Percentiles rank a stretch among this genome's conserved stretches.
phyloP scores from a whole-genome alignment of 352 stramenopile species.

The Saprolegnia parasitica region DNA sequence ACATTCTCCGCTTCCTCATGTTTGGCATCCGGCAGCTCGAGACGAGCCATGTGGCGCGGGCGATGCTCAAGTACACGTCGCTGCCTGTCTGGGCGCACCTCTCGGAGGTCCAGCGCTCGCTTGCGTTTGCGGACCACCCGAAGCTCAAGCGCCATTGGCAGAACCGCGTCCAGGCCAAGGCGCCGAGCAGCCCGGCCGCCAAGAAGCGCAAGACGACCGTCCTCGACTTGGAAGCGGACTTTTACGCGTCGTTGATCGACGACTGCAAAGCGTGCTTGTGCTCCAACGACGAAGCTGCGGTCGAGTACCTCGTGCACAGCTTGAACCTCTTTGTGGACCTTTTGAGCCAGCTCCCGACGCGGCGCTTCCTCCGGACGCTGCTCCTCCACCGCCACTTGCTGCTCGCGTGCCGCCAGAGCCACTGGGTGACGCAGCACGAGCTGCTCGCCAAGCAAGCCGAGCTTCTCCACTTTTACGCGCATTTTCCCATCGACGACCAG shows the following conservation, averaged over 20 bases:
- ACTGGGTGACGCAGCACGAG: constrained; percentile 39
- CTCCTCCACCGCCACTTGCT: constrained; percentile 62
- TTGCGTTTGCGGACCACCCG: constrained; percentile 60
- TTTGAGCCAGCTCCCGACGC: constrained; percentile 83
- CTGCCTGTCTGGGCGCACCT: constrained; percentile 56
- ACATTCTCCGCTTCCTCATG: constrained; percentile 57
- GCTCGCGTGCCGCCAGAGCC: constrained; percentile 38
- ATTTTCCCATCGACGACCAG: constrained; percentile 83
- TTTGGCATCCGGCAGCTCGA: constrained; percentile 58
- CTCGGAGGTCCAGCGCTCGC: constrained; percentile 46
- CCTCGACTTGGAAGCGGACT: constrained; percentile 35
- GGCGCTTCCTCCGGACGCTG: constrained; percentile 73
- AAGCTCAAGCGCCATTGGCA: constrained; percentile 67
- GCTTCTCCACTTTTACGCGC: constrained; percentile 58
- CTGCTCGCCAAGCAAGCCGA: constrained; percentile 60
- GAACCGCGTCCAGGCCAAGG: constrained; percentile 33
- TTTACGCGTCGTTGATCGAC: constrained; percentile 40
- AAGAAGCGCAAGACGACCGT: constrained; percentile 19
- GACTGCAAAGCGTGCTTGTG: constrained; percentile 30
- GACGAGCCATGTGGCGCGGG: constrained; percentile 43
- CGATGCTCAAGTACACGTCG: constrained; percentile 59
- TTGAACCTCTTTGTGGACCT: constrained; percentile 83
- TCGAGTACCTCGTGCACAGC: constrained; percentile 51
- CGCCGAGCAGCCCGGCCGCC: constrained; percentile 1
- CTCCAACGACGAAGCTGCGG: constrained; percentile 25